Evolutionary conservation across 805 yeast species (phyloP), one percentile per base, ranked within the genome.

Genomic region (Saturnispora ahearnii): DNA sequence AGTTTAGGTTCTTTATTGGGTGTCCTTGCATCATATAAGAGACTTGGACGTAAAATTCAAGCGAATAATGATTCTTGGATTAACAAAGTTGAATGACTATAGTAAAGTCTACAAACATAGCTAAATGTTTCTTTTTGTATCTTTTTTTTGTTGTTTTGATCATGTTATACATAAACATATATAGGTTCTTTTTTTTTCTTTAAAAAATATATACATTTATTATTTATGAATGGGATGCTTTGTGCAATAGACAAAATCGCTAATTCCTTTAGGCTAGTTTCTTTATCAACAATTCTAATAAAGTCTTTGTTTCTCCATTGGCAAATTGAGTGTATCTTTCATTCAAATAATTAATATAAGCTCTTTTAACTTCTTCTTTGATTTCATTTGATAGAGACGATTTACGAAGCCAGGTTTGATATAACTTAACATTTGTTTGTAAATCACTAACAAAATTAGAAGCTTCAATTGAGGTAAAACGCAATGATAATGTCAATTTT

Each of bases 361-460:
- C 56, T 4, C 55, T 61, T 43, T 62, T 64, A 42, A 70, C 71
- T n/a, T 58, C 53, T 2, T 55, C 54, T 48, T 67, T 62, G 44
- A 46, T 64, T 55, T 15, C 59, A 62, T 34, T 62, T 64, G 44
- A 62, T 62, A 41, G 53, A 22, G 51, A 50, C n/a, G 55, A 60
- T 74, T 81, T 55, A 62, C 50, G 26, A 54, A 75, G 73, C 63
- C 66, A 64, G 15, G 87, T 83, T 54, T 78, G 69, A 61, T 78
- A 87, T 60, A 81, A 79, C 61, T 83, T 85, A 41, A 88, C 84
- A 18, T 89, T 73, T 22, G 74, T 72, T 66, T 86, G 87, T 59
- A 90, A 72, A 46, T 70, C 64, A 45, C 74, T 80, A 18, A 85
- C 79, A 59, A 84, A 79, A 9, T 30, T 11, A 4, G 72, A 66